A percentile compares a stretch with the other conserved stretches of the same genome.
Conservation (phyloP, 768 basidiomycete species). For the Artomyces pyxidatus region DNA sequence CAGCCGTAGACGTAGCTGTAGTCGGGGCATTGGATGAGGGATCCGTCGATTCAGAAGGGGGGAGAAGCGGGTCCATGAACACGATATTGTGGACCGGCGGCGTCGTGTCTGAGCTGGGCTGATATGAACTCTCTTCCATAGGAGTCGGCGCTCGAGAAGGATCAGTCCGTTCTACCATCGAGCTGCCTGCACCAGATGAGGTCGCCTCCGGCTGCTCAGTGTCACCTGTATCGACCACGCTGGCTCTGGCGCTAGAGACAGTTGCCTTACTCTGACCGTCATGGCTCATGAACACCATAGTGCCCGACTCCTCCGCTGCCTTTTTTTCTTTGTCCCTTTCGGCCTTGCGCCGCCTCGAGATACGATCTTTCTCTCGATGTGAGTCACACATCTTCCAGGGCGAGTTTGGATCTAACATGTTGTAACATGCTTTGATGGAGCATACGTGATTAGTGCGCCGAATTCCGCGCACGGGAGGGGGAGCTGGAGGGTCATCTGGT, state of each 20-base stretch:
- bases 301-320: constrained; percentile 3
- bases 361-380: constrained; percentile 32
- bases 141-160: too few species aligned
- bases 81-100: too few species aligned
- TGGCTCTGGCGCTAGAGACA: too few species aligned
- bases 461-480: constrained; percentile 23
- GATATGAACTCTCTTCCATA: too few species aligned
- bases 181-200: too few species aligned
- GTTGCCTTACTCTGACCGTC: background rate
- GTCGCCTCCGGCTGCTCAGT: too few species aligned
- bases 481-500: constrained; percentile 9
- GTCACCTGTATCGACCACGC: too few species aligned
- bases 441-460: constrained; percentile 31
- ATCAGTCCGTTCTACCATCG: too few species aligned
- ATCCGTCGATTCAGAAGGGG: background rate
- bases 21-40: background rate
- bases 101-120: background rate
- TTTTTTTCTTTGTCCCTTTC: constrained; percentile 17
- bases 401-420: constrained; percentile 32
- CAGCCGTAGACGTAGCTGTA: background rate
- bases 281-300: background rate
- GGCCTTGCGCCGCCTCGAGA: constrained; percentile 22
- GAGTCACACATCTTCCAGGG: constrained; percentile 44
- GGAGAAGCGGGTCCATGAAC: too few species aligned
- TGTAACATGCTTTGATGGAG: constrained; percentile 32